Evolutionary conservation across 768 basidiomycete genomes (phyloP), one percentile per base, ranked within the genome.

Genomic region (Porpolomopsis calyptriformis): DNA sequence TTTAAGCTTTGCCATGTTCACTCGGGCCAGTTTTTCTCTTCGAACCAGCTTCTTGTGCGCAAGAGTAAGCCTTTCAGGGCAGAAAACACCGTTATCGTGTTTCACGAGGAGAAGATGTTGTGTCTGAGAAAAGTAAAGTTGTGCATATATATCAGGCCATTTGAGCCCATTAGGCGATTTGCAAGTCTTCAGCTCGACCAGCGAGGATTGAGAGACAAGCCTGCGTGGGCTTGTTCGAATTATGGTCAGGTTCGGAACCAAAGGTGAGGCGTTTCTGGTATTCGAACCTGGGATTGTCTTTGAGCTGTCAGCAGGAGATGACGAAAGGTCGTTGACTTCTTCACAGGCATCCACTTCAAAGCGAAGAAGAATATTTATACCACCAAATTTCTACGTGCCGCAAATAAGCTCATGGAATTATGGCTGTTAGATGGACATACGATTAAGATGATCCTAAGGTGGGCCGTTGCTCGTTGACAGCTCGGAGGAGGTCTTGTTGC

Each of bases 61-160:
- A 4, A 71, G 62, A 36, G 70, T 69, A 34, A 65, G 59, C 38
- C 20, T 39, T 19, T 16, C 38, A 4, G 22, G 18, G 4, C 56
- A 52, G 18, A 56, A 50, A 56, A 77, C 48, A 2, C 74, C 74
- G 1, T 53, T 44, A 7, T 49, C 45, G 54, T 76, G 74, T 29
- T 60, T 57, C 1, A 65, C 74, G 49, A 74, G 55, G 49, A 64
- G 69, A 39, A 68, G 57, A 52, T 64, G 58, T 8, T 62, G 55
- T 2, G 72, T 77, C 50, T 71, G 68, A 5, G 76, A 74, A 18
- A 78, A 60, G 49, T 63, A 69, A 16, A 76, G 49, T 53, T 77
- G 77, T 0, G 71, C 69, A 51, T 70, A 75, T 7, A 60, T 54
- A 2, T 74, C 69, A 4, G 33, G 53, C 75, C 76, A 76, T 48